Percentiles rank a stretch among this genome's conserved stretches.
These are phyloP conservation scores for Aspergillus coremiiformis DNA, from an alignment of 495 filamentous ascomycete species.

Conservation along the genomic window DNA sequence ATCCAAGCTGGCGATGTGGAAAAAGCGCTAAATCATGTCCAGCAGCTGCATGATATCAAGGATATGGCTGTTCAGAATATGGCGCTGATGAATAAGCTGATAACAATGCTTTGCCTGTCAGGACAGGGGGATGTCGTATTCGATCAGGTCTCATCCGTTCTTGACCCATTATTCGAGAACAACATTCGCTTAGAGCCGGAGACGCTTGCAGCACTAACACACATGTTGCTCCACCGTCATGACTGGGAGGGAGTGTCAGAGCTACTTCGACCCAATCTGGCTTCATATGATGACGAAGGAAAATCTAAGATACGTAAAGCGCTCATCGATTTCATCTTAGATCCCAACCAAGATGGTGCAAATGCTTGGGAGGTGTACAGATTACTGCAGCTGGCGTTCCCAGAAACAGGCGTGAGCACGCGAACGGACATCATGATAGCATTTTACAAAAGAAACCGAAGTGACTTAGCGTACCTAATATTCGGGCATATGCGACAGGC, in stretches of 20 bases:
- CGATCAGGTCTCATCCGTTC: slow-evolving; percentile 62
- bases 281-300: slow-evolving; percentile 53
- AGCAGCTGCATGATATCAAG: slow-evolving; percentile 49
- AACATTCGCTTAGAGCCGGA: slow-evolving; percentile 57
- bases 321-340: slow-evolving; percentile 58
- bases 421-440: slow-evolving; percentile 70
- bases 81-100: slow-evolving; percentile 62
- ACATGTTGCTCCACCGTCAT: slow-evolving; percentile 62
- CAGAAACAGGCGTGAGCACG: slow-evolving; percentile 54
- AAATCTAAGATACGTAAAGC: slow-evolving; percentile 54
- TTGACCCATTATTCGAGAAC: slow-evolving; percentile 67
- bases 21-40: slow-evolving; percentile 56
- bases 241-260: slow-evolving; percentile 69
- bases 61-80: slow-evolving; percentile 49
- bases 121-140: slow-evolving; percentile 47
- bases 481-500: slow-evolving; percentile 86
- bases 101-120: slow-evolving; percentile 59
- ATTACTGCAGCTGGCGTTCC: slow-evolving; percentile 68
- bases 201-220: slow-evolving; percentile 63
- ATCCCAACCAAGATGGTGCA: slow-evolving; percentile 50
- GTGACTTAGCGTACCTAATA: slow-evolving; percentile 74
- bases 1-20: slow-evolving; percentile 61
- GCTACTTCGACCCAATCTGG: slow-evolving; percentile 61
- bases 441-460: slow-evolving; percentile 69
- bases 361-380: slow-evolving; percentile 76